These are phyloP conservation scores for Acanthamoeba triangularis DNA, from an alignment of 208 protist genomes.

Conservation along the genomic window DNA sequence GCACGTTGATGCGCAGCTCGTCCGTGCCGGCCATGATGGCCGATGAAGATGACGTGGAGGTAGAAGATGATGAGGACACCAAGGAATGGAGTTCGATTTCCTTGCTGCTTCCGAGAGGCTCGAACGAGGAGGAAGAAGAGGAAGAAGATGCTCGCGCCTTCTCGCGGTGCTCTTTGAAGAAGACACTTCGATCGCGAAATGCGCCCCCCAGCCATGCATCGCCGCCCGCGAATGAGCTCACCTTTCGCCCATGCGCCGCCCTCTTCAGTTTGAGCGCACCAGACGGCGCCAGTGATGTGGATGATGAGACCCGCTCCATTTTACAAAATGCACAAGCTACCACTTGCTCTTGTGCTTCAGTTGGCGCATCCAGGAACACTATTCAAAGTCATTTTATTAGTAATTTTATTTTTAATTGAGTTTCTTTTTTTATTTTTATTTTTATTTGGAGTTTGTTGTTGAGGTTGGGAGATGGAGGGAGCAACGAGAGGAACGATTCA, in stretches of 20 bases:
- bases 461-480: neutral
- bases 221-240: neutral
- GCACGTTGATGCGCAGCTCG: slow-evolving; percentile 34
- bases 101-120: neutral
- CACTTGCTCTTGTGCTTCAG: too few species aligned
- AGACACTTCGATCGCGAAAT: neutral
- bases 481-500: neutral
- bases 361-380: too few species aligned
- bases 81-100: slow-evolving; percentile 1
- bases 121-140: neutral
- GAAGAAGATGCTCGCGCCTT: neutral
- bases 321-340: neutral
- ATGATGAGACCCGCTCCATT: neutral
- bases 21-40: slow-evolving; percentile 1
- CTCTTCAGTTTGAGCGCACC: neutral
- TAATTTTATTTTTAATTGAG: too few species aligned
- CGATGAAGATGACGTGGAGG: neutral
- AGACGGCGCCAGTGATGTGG: neutral
- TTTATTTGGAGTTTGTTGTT: too few species aligned
- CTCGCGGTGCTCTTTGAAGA: slow-evolving; percentile 56
- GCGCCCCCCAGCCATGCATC: neutral
- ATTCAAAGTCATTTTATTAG: too few species aligned
- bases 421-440: too few species aligned
- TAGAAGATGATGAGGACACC: neutral
- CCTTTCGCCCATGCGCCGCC: neutral